phyloP scores from a whole-genome alignment of 192 early-diverging fungal genomes.

The Coemansia sp. region DNA sequence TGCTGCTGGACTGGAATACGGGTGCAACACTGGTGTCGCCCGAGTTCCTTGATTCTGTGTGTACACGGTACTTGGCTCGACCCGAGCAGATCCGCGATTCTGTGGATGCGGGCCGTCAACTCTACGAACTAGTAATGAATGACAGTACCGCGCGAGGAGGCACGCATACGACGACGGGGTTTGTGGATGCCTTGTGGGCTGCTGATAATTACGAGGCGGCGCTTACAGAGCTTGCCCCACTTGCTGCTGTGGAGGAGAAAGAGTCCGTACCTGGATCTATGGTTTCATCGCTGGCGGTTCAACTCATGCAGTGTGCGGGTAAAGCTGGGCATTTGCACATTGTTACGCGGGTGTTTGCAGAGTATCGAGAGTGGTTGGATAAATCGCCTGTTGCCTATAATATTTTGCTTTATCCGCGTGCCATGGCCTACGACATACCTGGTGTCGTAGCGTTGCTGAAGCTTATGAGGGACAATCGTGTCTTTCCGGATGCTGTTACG shows the following conservation, averaged over 20 bases:
- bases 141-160: not conserved
- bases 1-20: constrained; percentile 22
- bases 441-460: constrained; percentile 3
- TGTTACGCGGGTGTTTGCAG: constrained; percentile 8
- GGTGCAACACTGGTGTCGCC: not conserved
- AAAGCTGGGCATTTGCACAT: not conserved
- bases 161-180: constrained; percentile 1
- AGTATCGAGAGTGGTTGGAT: constrained; percentile 8
- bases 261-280: no score
- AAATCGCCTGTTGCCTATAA: constrained; percentile 19
- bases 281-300: constrained; percentile 13
- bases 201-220: constrained; percentile 3
- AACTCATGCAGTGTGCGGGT: constrained; percentile 21
- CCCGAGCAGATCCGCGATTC: not conserved
- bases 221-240: no score
- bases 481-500: constrained; percentile 15
- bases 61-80: not conserved
- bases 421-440: constrained; percentile 4
- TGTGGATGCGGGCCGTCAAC: not conserved
- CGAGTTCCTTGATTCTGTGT: constrained; percentile 1
- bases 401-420: constrained; percentile 13
- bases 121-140: constrained; percentile 3
- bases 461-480: constrained; percentile 9
- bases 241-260: no score
- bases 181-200: constrained; percentile 20